Evolutionary conservation across 2,329 filamentous ascomycete genomes (phyloP).

Genomic region (Ceratocystis destructans): DNA sequence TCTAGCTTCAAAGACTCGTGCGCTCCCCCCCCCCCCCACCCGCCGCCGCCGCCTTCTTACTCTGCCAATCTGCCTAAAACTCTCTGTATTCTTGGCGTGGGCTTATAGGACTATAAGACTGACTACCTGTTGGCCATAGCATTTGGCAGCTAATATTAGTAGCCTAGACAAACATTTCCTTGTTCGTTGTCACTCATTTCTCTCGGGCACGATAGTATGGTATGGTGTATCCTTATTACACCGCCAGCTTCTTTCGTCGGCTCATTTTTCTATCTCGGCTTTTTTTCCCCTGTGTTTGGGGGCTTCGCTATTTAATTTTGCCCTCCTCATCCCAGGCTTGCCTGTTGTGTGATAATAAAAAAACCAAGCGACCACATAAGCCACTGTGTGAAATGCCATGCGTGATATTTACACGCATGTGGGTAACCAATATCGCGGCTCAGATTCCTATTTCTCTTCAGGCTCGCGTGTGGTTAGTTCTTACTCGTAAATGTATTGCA

Average conservation of each 20-base stretch:
- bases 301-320: neutral
- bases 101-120: neutral
- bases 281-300: neutral
- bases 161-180: neutral
- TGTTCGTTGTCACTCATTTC: neutral
- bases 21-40: neutral
- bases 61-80: neutral
- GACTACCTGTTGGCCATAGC: neutral
- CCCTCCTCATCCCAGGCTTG: neutral
- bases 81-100: neutral
- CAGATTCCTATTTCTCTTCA: neutral
- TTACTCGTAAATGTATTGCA: neutral
- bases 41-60: neutral
- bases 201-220: neutral
- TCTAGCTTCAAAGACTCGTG: neutral
- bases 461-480: neutral
- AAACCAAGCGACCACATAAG: neutral
- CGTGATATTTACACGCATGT: neutral
- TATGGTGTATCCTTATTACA: neutral
- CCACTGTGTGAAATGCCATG: neutral
- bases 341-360: neutral
- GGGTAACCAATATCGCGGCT: too few species aligned
- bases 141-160: neutral
- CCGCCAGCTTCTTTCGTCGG: neutral
- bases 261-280: neutral